Percentiles rank a stretch among this genome's conserved stretches.
phyloP scores from a whole-genome alignment of 83 land plant genomes.

The Isoetes engelmannii region DNA sequence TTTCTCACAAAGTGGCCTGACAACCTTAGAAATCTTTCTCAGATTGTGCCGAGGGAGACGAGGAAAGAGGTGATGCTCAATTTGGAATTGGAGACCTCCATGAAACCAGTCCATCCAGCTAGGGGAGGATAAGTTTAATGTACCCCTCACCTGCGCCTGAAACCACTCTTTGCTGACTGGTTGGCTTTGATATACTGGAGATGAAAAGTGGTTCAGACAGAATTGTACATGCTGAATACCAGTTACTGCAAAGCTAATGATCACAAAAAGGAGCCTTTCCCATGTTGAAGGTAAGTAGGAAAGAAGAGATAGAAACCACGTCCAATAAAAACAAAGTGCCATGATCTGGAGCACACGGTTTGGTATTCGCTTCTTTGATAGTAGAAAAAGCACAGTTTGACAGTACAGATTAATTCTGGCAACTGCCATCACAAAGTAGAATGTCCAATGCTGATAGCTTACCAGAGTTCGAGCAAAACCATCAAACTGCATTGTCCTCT shows the following conservation, averaged over 20 bases:
- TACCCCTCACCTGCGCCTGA: conserved; percentile 58
- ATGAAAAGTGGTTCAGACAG: conserved; percentile 73
- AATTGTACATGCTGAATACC: conserved; percentile 85
- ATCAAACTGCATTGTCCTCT: conserved; percentile 55
- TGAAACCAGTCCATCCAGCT: conserved; percentile 88
- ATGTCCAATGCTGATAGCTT: conserved; percentile 82
- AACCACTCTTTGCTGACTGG: conserved; percentile 62
- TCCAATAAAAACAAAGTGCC: conserved; percentile 54
- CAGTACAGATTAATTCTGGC: conserved; percentile 63
- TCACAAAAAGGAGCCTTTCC: conserved; percentile 57
- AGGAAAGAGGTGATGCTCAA: conserved; percentile 72
- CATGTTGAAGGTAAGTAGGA: conserved; percentile 47
- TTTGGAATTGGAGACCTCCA: conserved; percentile 85
- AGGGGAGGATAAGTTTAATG: conserved; percentile 56
- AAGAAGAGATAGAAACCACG: conserved; percentile 62
- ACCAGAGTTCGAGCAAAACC: conserved; percentile 46
- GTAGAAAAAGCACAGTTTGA: conserved; percentile 48
- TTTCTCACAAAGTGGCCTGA: conserved; percentile 65
- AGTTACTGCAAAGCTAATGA: conserved; percentile 50
- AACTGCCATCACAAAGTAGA: conserved; percentile 80
- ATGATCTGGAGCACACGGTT: conserved; percentile 46
- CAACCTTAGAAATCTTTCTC: conserved; percentile 52
- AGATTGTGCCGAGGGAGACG: conserved; percentile 69
- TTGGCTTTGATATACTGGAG: conserved; percentile 54
- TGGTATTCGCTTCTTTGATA: conserved; percentile 44